These are phyloP conservation scores for Amaranthus cruentus DNA, from an alignment of 148 eudicot species.

Conservation along the genomic window DNA sequence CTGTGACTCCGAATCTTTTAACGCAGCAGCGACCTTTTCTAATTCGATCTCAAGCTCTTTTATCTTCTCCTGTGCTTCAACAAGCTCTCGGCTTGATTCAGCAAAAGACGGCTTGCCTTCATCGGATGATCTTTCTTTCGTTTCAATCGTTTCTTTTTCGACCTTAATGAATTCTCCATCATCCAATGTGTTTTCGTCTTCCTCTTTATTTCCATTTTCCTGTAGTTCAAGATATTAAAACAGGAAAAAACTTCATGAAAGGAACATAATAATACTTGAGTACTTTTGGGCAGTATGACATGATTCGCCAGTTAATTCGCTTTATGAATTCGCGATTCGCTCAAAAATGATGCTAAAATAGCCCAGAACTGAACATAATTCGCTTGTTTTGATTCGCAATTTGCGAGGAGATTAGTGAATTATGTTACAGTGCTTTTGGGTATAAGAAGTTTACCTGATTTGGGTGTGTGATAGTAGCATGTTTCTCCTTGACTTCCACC, in stretches of 20 bases:
- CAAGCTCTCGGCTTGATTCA: conserved; percentile 55
- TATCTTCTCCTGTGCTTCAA: conserved; percentile 70
- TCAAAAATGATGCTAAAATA: too few relatives aligned
- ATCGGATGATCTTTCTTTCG: conserved; percentile 35
- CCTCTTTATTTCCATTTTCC: conserved; percentile 52
- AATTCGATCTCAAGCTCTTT: conserved; percentile 72
- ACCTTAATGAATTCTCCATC: conserved; percentile 91
- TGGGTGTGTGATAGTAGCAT: conserved; percentile 32
- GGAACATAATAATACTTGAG: too few relatives aligned
- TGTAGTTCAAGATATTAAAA: not conserved
- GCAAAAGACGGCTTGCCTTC: conserved; percentile 28
- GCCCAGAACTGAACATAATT: too few relatives aligned
- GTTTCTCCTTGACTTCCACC: conserved; percentile 35
- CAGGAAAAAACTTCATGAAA: too few relatives aligned
- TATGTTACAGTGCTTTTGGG: not conserved
- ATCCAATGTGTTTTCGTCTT: conserved; percentile 53
- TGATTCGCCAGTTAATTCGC: too few relatives aligned
- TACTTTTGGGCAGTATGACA: too few relatives aligned
- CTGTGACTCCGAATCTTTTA: conserved; percentile 63
- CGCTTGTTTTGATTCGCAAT: too few relatives aligned
- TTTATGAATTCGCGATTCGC: too few relatives aligned
- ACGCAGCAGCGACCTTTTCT: conserved; percentile 37
- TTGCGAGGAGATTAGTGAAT: too few relatives aligned
- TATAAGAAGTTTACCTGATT: conserved; percentile 36
- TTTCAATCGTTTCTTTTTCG: conserved; percentile 62